Evolutionary conservation across 75 land plant species (phyloP), one percentile per base, ranked within the genome.

Genomic region (Pseudotsuga menziesii): DNA sequence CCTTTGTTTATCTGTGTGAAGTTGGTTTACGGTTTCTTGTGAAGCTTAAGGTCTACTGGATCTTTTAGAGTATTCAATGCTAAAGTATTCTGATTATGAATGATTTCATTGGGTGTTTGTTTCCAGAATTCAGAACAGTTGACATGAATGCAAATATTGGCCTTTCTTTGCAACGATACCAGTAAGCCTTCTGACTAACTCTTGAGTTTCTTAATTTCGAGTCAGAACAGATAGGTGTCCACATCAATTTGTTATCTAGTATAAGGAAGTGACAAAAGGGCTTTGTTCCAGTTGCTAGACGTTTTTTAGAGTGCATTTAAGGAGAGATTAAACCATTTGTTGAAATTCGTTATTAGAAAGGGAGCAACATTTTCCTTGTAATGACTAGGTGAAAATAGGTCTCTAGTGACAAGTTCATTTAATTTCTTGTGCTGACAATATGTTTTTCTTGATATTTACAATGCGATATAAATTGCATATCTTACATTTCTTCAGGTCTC

Each of bases 41-140:
- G n/a, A n/a, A n/a, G n/a, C n/a, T n/a, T n/a, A n/a, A n/a, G n/a
- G n/a, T n/a, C n/a, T n/a, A n/a, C n/a, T 72, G 73, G 73, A 72
- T 72, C 73, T 72, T 72, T 72, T n/a, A 44, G 52, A n/a, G 56
- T 72, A 72, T 72, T 72, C 15, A 72, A 72, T n/a, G 73, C 52
- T 52, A 72, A 72, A 8, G 17, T n/a, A 41, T 72, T 72, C 54
- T 48, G 26, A 72, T 72, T 72, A 48, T 72, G 73, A 72, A 72
- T 72, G 73, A n/a, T 72, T 72, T 72, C 55, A 52, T 72, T 72
- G 56, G 73, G 56, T 72, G 73, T 72, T 54, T 72, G 73, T 72
- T 72, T 72, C 73, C 73, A 72, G 73, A 72, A 72, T 72, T 72
- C 73, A 72, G 56, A 72, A 72, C 73, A 72, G 73, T 72, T 72